Base-by-base conservation (phyloP, 139 green algal species). In the Chlorella sp. region DNA sequence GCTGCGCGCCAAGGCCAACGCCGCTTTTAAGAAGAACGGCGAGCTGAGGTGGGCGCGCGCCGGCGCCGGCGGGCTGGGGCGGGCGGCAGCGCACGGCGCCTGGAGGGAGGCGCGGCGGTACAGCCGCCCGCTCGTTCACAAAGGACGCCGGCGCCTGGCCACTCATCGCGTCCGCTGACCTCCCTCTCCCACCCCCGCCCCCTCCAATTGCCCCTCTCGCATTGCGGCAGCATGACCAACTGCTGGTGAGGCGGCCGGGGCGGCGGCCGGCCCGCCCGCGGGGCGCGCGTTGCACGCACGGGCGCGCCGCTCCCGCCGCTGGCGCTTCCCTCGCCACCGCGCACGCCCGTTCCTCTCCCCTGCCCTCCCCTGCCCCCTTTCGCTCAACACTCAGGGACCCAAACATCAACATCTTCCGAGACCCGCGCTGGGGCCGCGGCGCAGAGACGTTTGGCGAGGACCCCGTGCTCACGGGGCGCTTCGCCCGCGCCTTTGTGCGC, bases 381-480 rank as follows among this genome's bases (percentile, higher is more conserved):
- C n/a, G n/a, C n/a, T n/a, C n/a, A n/a, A n/a, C n/a, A n/a, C n/a
- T n/a, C n/a, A n/a, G 84, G 63, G 60, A 29, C 4, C 84, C 84
- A 40, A 86, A 87, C 73, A 87, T 89, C 81, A 89, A 89, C 76
- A 71, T 87, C 4, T 71, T 79, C 40, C 53, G 84, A 27, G 81
- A 87, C 68, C 78, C 81, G 9, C 64, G 84, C 8, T 89, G 84
- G 84, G 84, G 84, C 23, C 51, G 84, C 25, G 74, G 60, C 2
- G 65, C 51, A 5, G 84, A 89, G 74, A 80, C 79, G 17, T 87
- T 81, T 51, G 77, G 81, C 14, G 84, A 89, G 68, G 84, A 89
- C 71, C 81, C 81, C 1, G 15, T 66, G 6, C 84, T 86, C 7
- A 89, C 80, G 1, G 62, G 25, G 0, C 29, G 21, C 14, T 55